phyloP scores from a whole-genome alignment of 2,329 filamentous ascomycete species.

The Chrysosporium queenslandicum region DNA sequence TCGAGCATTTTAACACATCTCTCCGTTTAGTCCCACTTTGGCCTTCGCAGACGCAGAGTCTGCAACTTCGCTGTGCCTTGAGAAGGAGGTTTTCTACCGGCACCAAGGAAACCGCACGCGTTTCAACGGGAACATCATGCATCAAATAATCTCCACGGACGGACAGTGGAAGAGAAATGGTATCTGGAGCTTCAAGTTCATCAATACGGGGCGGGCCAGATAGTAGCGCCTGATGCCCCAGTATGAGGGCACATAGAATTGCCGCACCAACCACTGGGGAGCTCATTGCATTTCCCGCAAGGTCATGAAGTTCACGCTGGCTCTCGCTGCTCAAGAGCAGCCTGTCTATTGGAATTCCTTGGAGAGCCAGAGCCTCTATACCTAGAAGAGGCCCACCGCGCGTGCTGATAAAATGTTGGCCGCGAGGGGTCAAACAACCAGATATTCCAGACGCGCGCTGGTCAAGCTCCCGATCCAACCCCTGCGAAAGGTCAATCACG shows the following conservation, averaged over 20 bases:
- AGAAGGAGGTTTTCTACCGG: constrained; percentile 19
- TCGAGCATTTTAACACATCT: constrained; percentile 39
- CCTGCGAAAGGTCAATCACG: constrained; percentile 59
- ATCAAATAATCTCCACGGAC: constrained; percentile 15
- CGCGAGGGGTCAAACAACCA: constrained; percentile 58
- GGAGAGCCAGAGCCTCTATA: constrained; percentile 53
- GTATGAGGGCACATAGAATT: constrained; percentile 50
- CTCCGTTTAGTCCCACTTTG: constrained; percentile 30
- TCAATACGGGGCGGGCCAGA: constrained; percentile 11
- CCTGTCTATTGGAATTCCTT: constrained; percentile 56
- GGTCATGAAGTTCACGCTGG: constrained; percentile 52
- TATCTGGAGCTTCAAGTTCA: neutral
- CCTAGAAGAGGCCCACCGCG: constrained; percentile 53
- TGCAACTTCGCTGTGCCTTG: constrained; percentile 29
- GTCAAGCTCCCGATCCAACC: constrained; percentile 52
- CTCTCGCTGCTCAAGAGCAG: constrained; percentile 56
- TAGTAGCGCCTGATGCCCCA: constrained; percentile 26
- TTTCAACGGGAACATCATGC: constrained; percentile 15
- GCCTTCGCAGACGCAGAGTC: constrained; percentile 51
- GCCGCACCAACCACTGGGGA: constrained; percentile 59
- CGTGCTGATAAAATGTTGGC: constrained; percentile 51
- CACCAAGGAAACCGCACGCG: constrained; percentile 8
- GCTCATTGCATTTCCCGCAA: constrained; percentile 74
- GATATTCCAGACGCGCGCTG: constrained; percentile 46
- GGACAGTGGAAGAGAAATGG: neutral